Conservation (phyloP, 495 filamentous ascomycete species). For the Penicilliopsis zonata region DNA sequence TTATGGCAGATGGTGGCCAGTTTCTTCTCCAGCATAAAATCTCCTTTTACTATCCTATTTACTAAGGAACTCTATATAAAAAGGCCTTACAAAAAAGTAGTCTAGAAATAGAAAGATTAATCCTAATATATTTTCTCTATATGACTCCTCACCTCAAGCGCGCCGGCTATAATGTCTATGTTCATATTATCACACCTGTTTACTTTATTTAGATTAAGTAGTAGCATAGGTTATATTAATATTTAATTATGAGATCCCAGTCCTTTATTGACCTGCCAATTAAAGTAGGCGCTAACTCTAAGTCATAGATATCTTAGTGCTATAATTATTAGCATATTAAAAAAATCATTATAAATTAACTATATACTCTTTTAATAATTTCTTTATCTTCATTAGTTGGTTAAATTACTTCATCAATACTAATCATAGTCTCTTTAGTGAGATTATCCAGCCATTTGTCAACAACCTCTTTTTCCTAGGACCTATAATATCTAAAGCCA, state of each 20-base stretch:
- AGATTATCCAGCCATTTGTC: conserved; percentile 10
- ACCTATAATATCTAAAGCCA: conserved; percentile 7
- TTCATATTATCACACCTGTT: too few species aligned
- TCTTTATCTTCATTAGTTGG: conserved; percentile 14
- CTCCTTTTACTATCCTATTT: too few species aligned
- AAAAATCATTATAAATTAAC: conserved; percentile 7
- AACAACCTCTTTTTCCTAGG: conserved; percentile 8
- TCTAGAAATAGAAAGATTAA: too few species aligned
- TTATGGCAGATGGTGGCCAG: conserved; percentile 44
- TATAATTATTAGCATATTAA: conserved; percentile 6
- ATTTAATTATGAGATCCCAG: neutral
- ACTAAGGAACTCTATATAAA: too few species aligned
- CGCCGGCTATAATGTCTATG: too few species aligned
- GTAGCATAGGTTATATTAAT: too few species aligned
- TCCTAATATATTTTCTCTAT: too few species aligned
- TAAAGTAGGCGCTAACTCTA: conserved; percentile 6
- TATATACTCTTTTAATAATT: conserved; percentile 5
- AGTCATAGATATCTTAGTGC: conserved; percentile 4
- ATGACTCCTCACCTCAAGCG: too few species aligned
- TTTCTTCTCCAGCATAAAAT: conserved; percentile 32
- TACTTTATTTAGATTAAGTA: too few species aligned
- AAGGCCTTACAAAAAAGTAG: too few species aligned
- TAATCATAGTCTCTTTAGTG: conserved; percentile 20
- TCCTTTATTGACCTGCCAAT: conserved; percentile 3
- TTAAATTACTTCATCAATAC: conserved; percentile 15